phyloP scores from a whole-genome alignment of 352 stramenopile species.

The Phytophthora citricola region DNA sequence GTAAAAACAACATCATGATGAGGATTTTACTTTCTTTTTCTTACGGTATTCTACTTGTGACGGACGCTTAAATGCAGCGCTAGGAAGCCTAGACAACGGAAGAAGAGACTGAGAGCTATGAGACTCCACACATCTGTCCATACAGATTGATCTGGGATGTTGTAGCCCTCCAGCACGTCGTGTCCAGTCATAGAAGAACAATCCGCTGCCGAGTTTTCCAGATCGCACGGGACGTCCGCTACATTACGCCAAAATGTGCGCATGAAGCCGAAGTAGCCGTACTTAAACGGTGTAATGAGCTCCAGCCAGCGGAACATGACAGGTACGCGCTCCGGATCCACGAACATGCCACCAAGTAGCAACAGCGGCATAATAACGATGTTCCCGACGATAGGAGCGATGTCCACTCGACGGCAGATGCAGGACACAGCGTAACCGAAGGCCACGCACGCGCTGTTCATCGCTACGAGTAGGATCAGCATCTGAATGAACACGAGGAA shows the following conservation, averaged over 20 bases:
- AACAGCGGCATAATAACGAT: slow-evolving; percentile 56
- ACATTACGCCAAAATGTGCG: slow-evolving; percentile 46
- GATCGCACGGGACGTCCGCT: slow-evolving; percentile 32
- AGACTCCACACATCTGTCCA: slow-evolving; percentile 44
- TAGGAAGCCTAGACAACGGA: slow-evolving; percentile 45
- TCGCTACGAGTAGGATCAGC: slow-evolving; percentile 31
- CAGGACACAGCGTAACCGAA: slow-evolving; percentile 56
- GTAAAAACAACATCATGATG: slow-evolving; percentile 7
- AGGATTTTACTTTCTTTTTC: slow-evolving; percentile 18
- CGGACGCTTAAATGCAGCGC: slow-evolving; percentile 35
- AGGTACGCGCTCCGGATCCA: slow-evolving; percentile 46
- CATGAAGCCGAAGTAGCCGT: slow-evolving; percentile 57
- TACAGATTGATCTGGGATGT: slow-evolving; percentile 38
- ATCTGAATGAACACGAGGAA: slow-evolving; percentile 38
- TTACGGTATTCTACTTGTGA: slow-evolving; percentile 22
- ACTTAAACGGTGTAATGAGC: slow-evolving; percentile 55
- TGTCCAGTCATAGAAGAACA: slow-evolving; percentile 43
- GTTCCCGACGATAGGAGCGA: slow-evolving; percentile 52
- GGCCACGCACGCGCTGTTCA: slow-evolving; percentile 46
- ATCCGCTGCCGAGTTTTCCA: slow-evolving; percentile 13
- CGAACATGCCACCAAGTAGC: slow-evolving; percentile 54
- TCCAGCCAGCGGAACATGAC: slow-evolving; percentile 51
- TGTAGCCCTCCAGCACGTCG: slow-evolving; percentile 51
- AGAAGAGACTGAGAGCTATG: slow-evolving; percentile 42
- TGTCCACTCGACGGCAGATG: slow-evolving; percentile 45